Percentiles rank a stretch among this genome's conserved stretches.
Conservation (phyloP, 257 asterid genomes). For the Rubia yunnanensis region DNA sequence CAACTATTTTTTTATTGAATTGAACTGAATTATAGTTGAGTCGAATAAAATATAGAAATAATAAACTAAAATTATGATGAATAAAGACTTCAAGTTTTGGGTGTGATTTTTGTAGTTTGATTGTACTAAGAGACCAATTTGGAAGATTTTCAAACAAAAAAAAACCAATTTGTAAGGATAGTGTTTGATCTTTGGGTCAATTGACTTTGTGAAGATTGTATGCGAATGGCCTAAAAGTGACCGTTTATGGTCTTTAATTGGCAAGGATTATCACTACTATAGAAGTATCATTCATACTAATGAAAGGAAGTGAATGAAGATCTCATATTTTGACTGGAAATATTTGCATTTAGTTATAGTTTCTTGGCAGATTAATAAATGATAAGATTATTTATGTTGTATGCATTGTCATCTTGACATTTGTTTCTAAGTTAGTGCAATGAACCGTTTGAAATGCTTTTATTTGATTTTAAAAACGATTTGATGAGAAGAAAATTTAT, state of each 20-base stretch:
- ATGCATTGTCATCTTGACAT: neutral
- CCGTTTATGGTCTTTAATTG: neutral
- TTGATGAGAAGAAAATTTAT: no score
- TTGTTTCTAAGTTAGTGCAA: neutral
- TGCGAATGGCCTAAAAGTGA: neutral
- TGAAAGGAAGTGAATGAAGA: neutral
- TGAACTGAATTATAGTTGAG: no score
- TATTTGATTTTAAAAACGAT: neutral
- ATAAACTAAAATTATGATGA: no score
- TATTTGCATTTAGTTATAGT: neutral
- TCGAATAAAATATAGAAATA: no score
- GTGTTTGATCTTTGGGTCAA: neutral
- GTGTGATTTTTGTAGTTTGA: neutral
- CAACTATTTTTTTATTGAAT: no score
- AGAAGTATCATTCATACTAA: neutral
- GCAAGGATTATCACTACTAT: neutral
- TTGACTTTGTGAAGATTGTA: neutral
- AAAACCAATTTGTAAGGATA: conserved; percentile 1
- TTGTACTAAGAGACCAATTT: neutral
- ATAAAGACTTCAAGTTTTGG: no score
- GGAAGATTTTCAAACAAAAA: no score
- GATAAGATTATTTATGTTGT: neutral
- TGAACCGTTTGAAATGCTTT: neutral
- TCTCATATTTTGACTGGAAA: neutral
- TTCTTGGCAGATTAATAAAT: neutral